Conservation (phyloP, 2,329 filamentous ascomycete genomes). For the Aphanocladium album region DNA sequence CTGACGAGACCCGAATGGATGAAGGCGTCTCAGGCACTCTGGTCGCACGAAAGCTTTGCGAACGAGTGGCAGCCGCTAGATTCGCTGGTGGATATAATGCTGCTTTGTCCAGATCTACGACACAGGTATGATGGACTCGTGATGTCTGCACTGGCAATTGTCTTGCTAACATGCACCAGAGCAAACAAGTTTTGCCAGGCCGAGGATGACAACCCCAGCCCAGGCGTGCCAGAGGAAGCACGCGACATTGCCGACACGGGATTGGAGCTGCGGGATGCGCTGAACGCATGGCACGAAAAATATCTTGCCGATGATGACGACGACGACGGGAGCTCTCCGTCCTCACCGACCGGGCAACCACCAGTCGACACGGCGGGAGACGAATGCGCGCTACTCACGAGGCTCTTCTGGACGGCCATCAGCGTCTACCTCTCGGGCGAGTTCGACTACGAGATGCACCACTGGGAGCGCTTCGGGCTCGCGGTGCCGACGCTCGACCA, state of each 20-base stretch:
- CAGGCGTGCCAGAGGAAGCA: not conserved
- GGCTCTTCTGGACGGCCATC: conserved; percentile 25
- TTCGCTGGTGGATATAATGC: conserved; percentile 26
- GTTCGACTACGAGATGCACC: conserved; percentile 30
- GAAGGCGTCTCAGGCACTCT: not conserved
- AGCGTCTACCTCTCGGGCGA: conserved; percentile 33
- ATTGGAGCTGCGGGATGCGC: conserved; percentile 1
- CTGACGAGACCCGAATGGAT: conserved; percentile 23
- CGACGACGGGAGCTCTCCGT: not conserved
- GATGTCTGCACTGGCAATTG: not conserved
- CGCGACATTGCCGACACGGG: conserved; percentile 6
- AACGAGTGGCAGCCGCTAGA: conserved; percentile 19
- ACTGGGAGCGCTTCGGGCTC: conserved; percentile 24
- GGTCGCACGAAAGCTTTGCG: not conserved
- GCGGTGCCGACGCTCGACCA: conserved; percentile 20
- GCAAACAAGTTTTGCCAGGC: not conserved
- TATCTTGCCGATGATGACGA: conserved; percentile 2
- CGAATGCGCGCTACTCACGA: conserved; percentile 19
- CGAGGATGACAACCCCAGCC: not conserved
- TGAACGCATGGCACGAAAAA: conserved; percentile 14
- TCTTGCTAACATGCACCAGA: not conserved
- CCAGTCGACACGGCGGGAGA: not conserved
- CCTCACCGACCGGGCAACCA: not conserved
- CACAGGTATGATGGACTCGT: conserved; percentile 27
- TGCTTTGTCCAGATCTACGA: conserved; percentile 26